Evolutionary conservation across 176 grass and related monocot species (phyloP).

Genomic region (Cenchrus americanus): DNA sequence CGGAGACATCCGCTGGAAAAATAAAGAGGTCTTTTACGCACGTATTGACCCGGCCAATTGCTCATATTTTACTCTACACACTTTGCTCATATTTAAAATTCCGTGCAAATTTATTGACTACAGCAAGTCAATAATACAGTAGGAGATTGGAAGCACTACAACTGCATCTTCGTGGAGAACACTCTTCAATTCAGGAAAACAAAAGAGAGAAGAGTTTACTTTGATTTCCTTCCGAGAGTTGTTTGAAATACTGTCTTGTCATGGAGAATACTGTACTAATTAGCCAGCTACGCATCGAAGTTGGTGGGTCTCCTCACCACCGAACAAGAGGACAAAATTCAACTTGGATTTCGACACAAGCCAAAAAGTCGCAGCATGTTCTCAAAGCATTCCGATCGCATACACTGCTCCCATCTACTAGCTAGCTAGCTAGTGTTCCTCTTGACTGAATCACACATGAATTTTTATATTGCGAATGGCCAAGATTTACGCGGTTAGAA

Average conservation of each 20-base stretch:
- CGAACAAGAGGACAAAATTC: not conserved
- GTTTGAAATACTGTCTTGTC: not conserved
- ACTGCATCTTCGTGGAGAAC: too few species aligned
- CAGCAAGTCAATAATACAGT: conserved; percentile 1
- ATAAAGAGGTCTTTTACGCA: too few species aligned
- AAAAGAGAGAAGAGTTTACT: not conserved
- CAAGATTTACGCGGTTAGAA: conserved; percentile 10
- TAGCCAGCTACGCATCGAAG: not conserved
- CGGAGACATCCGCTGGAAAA: not conserved
- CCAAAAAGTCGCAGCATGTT: conserved; percentile 31
- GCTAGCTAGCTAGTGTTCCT: not conserved
- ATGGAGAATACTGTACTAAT: not conserved
- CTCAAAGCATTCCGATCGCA: conserved; percentile 2
- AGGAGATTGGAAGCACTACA: too few species aligned
- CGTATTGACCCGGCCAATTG: not conserved
- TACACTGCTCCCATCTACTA: not conserved
- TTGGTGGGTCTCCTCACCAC: conserved; percentile 39
- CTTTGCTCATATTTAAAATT: not conserved
- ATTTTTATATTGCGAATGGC: not conserved
- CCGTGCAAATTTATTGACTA: not conserved
- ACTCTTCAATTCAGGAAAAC: not conserved
- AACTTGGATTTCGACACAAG: not conserved
- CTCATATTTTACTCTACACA: not conserved
- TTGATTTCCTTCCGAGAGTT: not conserved
- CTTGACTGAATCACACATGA: not conserved